Evolutionary conservation across 768 basidiomycete species (phyloP), one percentile per base, ranked within the genome.

Genomic region (Kockovaella imperatae): DNA sequence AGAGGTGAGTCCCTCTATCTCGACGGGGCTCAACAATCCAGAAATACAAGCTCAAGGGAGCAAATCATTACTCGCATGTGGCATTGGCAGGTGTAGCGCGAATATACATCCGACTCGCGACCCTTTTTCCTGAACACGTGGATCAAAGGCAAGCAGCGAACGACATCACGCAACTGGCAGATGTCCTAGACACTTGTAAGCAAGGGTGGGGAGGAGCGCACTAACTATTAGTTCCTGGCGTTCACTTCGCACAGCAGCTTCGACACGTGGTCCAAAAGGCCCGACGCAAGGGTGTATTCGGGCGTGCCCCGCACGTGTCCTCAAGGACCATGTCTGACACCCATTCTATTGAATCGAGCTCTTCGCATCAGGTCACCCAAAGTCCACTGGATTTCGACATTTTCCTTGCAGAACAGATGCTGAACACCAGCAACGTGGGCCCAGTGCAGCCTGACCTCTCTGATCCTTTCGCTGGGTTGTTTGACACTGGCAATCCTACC

Each of bases 51-150:
- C 34, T 54, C n/a, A 15, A 49, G 7, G 36, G 49, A 17, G 52
- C 47, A 11, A 54, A 54, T 30, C 52, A 54, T 26, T 54, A 45
- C 26, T 54, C 52, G 1, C 52, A 54, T 24, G 43, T 54, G 14
- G 47, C 47, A 7, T 34, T 54, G 15, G 52, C 52, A 4, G 42
- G 47, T 20, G 43, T 54, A 2, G 35, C 35, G 10, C 15, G 52
- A 23, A 49, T 54, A 23, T 54, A 54, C 31, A 42, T 54, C 21
- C 39, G 52, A 14, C 39, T 54, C 21, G 47, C 52, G 11, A 54
- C 40, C 4, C n/a, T 54, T 20, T 54, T 54, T 38, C 52, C 52
- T 1, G 42, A 38, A 21, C 20, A 20, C 23, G 36, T 54, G 2
- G 47, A 54, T 29, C 29, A 49, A 2, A 34, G 47, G 29, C 39